Base-by-base conservation (phyloP, 1,284 basidiomycete species). In the Ganoderma lingzhi region DNA sequence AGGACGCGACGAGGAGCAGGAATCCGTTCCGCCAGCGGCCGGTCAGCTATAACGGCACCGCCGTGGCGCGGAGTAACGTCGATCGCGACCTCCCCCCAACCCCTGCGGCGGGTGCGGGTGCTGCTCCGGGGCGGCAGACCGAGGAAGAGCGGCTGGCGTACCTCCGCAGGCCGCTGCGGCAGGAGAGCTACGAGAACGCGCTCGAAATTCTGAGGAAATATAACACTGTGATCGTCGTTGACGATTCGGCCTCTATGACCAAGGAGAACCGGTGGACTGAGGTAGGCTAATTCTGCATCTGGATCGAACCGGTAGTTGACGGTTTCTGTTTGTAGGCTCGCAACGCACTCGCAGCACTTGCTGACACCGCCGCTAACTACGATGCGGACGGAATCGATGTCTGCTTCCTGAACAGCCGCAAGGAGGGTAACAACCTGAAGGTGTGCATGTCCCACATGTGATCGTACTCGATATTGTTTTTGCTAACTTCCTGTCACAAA, bases 191-290 rank as follows among this genome's bases (percentile, higher is more conserved):
- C 30, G 86, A 88, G 71, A 78, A 86, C 67, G 84, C 81, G 2
- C 73, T 88, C 6, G 79, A 84, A 48, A 81, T 77, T 5, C 75
- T 89, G 14, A 71, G 76, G 42, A 76, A 81, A 64, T 90, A 86
- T 69, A 82, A 90, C 56, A 89, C 86, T 0, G 82, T 88, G 6
- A 80, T 90, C 51, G 72, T 89, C 37, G 79, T 90, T 56, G 89
- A 90, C 75, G 89, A 90, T 75, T 90, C 89, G 0, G 77, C 75
- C 6, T 90, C 89, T 12, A 91, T 90, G 89, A 41, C 60, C 9
- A 64, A 70, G 15, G 83, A 81, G 3, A 63, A 69, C 1, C 78
- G 80, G 28, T 90, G 89, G 89, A 66, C 68, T 9, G 84, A 86
- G 82, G 86, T 87, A 37, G 37, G 73, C 64, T 15, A 12, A 30